Evolutionary conservation across 352 stramenopile species (phyloP).

Genomic region (Globisporangium paddicum): DNA sequence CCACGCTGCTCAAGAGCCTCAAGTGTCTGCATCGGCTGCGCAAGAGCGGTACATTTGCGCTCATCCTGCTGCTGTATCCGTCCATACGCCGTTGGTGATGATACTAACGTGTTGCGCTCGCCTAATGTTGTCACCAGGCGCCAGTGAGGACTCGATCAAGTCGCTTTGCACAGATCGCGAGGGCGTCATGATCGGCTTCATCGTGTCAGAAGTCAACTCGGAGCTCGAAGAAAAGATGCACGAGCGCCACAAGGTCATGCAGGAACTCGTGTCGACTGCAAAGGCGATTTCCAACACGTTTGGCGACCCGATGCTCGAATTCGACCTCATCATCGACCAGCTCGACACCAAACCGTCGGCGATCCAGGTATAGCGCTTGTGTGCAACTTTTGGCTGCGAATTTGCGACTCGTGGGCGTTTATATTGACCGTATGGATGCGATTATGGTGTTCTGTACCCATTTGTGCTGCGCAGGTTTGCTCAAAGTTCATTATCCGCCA

Average conservation of each 20-base stretch:
- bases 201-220: conserved; percentile 83
- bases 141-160: conserved; percentile 75
- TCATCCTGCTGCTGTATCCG: neutral
- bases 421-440: neutral
- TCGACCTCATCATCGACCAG: conserved; percentile 81
- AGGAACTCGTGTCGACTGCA: conserved; percentile 66
- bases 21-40: conserved; percentile 78
- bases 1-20: conserved; percentile 52
- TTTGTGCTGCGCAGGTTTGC: conserved; percentile 42
- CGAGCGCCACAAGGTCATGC: conserved; percentile 72
- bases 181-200: conserved; percentile 83
- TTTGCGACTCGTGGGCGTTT: neutral
- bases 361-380: conserved; percentile 57
- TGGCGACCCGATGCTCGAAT: conserved; percentile 81
- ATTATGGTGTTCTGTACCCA: conserved; percentile 7
- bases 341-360: conserved; percentile 81
- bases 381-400: neutral
- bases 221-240: conserved; percentile 79
- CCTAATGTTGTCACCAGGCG: conserved; percentile 37
- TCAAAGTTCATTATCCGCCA: conserved; percentile 84
- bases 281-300: conserved; percentile 78
- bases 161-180: conserved; percentile 82
- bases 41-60: conserved; percentile 56
- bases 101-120: neutral
- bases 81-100: neutral